phyloP scores from a whole-genome alignment of 352 stramenopile species.

The Phytopythium delawarense region DNA sequence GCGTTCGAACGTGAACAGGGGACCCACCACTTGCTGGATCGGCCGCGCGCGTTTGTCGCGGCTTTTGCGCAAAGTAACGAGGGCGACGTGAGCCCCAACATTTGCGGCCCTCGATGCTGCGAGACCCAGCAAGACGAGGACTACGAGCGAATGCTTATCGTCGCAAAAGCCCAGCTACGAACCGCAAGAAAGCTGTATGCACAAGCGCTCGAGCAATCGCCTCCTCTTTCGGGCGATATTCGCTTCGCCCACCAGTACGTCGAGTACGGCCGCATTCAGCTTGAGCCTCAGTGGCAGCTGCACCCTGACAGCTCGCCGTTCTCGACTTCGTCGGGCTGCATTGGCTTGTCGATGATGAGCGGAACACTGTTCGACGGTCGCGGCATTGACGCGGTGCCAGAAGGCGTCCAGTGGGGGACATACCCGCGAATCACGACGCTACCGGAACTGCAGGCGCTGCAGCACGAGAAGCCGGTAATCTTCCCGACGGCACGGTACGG shows the following conservation, averaged over 20 bases:
- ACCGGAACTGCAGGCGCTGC: conserved; percentile 58
- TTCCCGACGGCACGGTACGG: conserved; percentile 75
- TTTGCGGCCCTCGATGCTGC: conserved; percentile 64
- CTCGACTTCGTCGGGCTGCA: conserved; percentile 73
- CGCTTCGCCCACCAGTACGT: conserved; percentile 70
- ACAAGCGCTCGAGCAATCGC: conserved; percentile 23
- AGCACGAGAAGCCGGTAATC: conserved; percentile 79
- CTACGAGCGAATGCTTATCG: conserved; percentile 76
- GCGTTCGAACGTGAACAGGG: conserved; percentile 86
- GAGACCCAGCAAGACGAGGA: conserved; percentile 64
- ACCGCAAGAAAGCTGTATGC: conserved; percentile 58
- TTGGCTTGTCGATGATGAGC: conserved; percentile 83
- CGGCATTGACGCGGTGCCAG: conserved; percentile 51
- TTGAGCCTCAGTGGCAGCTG: conserved; percentile 62
- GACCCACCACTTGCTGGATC: conserved; percentile 73
- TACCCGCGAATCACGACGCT: conserved; percentile 76
- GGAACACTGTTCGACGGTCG: conserved; percentile 74
- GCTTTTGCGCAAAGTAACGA: conserved; percentile 93
- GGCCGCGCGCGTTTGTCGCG: conserved; percentile 85
- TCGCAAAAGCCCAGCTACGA: conserved; percentile 68
- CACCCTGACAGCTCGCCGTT: conserved; percentile 50
- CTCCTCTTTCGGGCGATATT: conserved; percentile 39
- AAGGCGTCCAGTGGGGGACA: conserved; percentile 63
- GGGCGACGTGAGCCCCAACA: conserved; percentile 92
- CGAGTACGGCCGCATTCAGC: conserved; percentile 61